Conservation (phyloP, 1,284 basidiomycete species). For the Leccinum fuscescens region DNA sequence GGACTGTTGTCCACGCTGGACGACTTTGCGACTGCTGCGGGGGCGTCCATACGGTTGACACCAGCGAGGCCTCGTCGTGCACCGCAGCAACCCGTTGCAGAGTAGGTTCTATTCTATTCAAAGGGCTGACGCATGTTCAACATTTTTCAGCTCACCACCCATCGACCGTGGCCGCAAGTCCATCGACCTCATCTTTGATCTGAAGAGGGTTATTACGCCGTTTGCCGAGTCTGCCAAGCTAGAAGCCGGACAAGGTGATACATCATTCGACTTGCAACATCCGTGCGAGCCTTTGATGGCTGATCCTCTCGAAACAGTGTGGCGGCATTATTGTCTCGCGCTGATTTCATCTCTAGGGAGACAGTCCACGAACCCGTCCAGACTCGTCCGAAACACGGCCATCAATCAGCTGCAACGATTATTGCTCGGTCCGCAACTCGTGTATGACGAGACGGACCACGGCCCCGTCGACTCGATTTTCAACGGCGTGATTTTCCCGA, state of each 20-base stretch:
- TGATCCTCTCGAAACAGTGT: conserved; percentile 49
- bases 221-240: conserved; percentile 52
- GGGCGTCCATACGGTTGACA: conserved; percentile 58
- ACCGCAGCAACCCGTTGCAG: conserved; percentile 51
- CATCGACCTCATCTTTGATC: conserved; percentile 74
- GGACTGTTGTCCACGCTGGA: conserved; percentile 83
- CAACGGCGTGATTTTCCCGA: conserved; percentile 87
- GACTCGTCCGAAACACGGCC: conserved; percentile 83
- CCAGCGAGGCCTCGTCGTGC: conserved; percentile 49
- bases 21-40: conserved; percentile 81
- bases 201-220: conserved; percentile 62
- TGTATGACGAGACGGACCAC: conserved; percentile 55
- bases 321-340: conserved; percentile 81
- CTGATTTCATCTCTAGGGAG: conserved; percentile 76
- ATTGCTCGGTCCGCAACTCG: conserved; percentile 76
- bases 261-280: background rate
- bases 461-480: conserved; percentile 81
- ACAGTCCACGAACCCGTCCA: conserved; percentile 84
- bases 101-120: conserved; percentile 38
- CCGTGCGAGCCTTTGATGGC: background rate
- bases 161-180: conserved; percentile 82
- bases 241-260: conserved; percentile 49
- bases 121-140: conserved; percentile 7
- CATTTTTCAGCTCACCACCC: conserved; percentile 58
- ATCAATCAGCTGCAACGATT: conserved; percentile 86